Conservation (phyloP, 495 filamentous ascomycete genomes). For the Trichocladium antarcticum region DNA sequence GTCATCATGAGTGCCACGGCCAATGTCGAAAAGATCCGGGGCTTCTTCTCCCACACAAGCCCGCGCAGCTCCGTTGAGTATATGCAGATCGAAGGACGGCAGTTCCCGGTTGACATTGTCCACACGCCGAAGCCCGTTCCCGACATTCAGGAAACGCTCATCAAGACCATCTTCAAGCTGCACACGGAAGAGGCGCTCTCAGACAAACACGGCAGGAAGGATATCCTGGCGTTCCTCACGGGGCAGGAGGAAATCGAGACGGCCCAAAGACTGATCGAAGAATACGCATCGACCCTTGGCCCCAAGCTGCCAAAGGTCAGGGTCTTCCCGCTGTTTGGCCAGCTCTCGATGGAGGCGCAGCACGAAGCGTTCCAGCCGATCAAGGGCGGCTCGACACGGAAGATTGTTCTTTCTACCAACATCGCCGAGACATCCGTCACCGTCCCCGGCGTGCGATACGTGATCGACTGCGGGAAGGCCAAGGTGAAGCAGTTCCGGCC, state of each 20-base stretch:
- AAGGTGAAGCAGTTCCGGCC: constrained; percentile 89
- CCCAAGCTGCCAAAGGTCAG: constrained; percentile 61
- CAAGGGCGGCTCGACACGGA: constrained; percentile 60
- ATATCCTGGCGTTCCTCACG: constrained; percentile 86
- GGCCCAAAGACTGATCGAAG: constrained; percentile 67
- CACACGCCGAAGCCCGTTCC: constrained; percentile 67
- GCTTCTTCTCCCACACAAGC: constrained; percentile 51
- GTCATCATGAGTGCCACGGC: constrained; percentile 96
- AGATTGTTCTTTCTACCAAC: constrained; percentile 88
- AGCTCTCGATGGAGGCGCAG: constrained; percentile 56
- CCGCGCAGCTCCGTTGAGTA: constrained; percentile 28
- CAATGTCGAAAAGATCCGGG: constrained; percentile 63
- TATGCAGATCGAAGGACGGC: constrained; percentile 76
- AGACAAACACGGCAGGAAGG: constrained; percentile 43
- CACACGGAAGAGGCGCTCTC: constrained; percentile 80
- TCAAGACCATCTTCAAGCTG: constrained; percentile 79
- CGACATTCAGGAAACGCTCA: constrained; percentile 71
- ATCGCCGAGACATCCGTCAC: constrained; percentile 98
- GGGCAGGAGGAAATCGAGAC: constrained; percentile 88
- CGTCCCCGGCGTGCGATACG: constrained; percentile 80
- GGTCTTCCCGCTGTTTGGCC: constrained; percentile 40
- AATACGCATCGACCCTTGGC: constrained; percentile 59
- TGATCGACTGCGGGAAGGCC: constrained; percentile 86
- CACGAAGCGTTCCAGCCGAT: constrained; percentile 73
- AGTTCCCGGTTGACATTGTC: constrained; percentile 70